A percentile compares a stretch with the other conserved stretches of the same genome.
Conservation (phyloP, 1,139 yeast genomes). For the Pneumocystis murina region DNA sequence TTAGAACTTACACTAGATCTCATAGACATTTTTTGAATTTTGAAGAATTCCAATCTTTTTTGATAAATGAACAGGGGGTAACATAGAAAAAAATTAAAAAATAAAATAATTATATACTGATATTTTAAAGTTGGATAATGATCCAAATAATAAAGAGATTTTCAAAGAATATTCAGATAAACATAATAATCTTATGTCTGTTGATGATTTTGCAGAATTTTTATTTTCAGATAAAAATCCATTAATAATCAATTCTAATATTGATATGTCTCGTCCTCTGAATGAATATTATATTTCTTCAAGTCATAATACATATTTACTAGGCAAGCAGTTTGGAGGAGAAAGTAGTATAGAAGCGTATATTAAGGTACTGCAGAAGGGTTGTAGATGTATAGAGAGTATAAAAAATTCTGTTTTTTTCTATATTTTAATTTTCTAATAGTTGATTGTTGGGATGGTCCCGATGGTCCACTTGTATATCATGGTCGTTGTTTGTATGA, state of each 20-base stretch:
- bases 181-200: slow-evolving; percentile 22
- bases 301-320: slow-evolving; percentile 82
- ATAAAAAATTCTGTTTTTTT: neutral
- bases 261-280: slow-evolving; percentile 51
- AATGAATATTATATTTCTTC: slow-evolving; percentile 81
- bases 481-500: slow-evolving; percentile 60
- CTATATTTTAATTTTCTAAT: neutral
- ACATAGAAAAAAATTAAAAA: slow-evolving; percentile 30
- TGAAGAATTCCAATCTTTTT: slow-evolving; percentile 29
- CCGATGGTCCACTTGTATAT: slow-evolving; percentile 54
- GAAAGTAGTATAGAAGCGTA: slow-evolving; percentile 82
- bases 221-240: slow-evolving; percentile 33
- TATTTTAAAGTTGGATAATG: slow-evolving; percentile 22
- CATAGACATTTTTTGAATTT: slow-evolving; percentile 29
- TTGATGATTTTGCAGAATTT: slow-evolving; percentile 39
- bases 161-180: neutral
- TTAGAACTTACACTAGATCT: slow-evolving; percentile 17
- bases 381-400: slow-evolving; percentile 77
- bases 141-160: slow-evolving; percentile 15
- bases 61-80: neutral
- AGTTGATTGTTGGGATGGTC: slow-evolving; percentile 87
- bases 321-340: slow-evolving; percentile 88
- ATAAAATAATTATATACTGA: slow-evolving; percentile 38
- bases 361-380: slow-evolving; percentile 73
- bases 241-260: slow-evolving; percentile 19